Percentiles rank a stretch among this genome's conserved stretches.
Conservation (phyloP, 2,329 filamentous ascomycete species). For the Colletotrichum viniferum region DNA sequence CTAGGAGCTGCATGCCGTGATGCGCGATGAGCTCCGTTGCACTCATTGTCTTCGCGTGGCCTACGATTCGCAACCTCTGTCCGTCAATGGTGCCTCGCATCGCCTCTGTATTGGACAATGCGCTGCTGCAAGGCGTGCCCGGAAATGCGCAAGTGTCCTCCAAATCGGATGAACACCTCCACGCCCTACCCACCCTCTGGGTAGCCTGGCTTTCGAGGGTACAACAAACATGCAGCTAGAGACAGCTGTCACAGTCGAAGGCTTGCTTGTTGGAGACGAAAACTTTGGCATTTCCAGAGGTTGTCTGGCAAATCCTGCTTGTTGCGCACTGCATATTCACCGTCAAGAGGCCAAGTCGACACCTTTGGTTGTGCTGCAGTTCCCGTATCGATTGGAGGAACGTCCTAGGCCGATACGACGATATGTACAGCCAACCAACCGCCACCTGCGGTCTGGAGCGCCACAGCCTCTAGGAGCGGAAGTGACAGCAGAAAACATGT, state of each 20-base stretch:
- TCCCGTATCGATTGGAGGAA: background rate
- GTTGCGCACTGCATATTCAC: background rate
- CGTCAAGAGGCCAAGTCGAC: background rate
- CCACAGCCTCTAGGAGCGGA: background rate
- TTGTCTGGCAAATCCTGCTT: background rate
- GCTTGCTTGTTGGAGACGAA: background rate
- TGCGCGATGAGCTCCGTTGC: background rate
- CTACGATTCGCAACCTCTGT: background rate
- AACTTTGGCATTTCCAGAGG: background rate
- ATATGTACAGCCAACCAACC: background rate
- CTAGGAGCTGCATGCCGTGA: background rate
- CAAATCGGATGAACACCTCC: background rate
- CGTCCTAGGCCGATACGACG: background rate
- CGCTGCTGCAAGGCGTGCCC: background rate
- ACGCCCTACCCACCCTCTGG: background rate
- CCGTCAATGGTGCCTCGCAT: background rate
- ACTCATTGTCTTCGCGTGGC: conserved; percentile 1
- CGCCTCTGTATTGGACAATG: background rate
- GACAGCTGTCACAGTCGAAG: background rate
- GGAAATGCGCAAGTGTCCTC: background rate
- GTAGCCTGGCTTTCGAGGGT: background rate
- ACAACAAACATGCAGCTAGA: background rate
- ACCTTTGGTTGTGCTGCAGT: background rate
- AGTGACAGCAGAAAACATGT: conserved; percentile 5
- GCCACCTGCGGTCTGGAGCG: background rate